Evolutionary conservation across 768 basidiomycete species (phyloP), one percentile per base, ranked within the genome.

Genomic region (Lentinula lateritia): DNA sequence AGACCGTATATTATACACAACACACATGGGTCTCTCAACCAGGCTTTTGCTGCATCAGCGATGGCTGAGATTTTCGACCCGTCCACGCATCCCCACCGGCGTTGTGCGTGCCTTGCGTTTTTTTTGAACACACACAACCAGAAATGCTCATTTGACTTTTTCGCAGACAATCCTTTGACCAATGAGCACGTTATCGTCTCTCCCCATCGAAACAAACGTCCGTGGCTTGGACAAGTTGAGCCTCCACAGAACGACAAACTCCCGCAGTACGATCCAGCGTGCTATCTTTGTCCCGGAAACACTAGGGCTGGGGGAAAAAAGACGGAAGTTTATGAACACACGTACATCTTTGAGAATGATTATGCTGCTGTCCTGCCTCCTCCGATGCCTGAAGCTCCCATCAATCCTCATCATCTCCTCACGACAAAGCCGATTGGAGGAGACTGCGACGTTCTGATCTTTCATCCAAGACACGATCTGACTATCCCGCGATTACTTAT

Each of bases 271-370:
- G 92, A 94, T 67, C 81, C 82, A 5, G 72, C 75, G 42, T 95
- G 94, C 69, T 95, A 92, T 71, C 84, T 97, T 50, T 97, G 95
- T 67, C 93, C 95, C 0, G 88, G 93, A 15, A 95, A 95, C 69
- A 62, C 75, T 23, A 84, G 94, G 18, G 84, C 87, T 0, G 85
- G 85, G n/a, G 93, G 91, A 0, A 73, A 82, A 60, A 69, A 72
- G 59, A 96, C 94, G 70, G 87, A 83, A 1, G 63, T 71, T 20
- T 96, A 92, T 73, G 71, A 77, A n/a, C 73, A 82, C 15, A 91
- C 88, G 10, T 85, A 79, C 71, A 75, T 83, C 6, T 95, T 95
- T 67, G 79, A 83, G 68, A 95, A 95, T 68, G 93, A 95, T 69
- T 95, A 87, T 64, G 83, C 93, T 3, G 92, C 93, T 10, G 76